These are phyloP conservation scores for Lepidium sativum DNA, from an alignment of 345 rosid genomes.

Conservation along the genomic window DNA sequence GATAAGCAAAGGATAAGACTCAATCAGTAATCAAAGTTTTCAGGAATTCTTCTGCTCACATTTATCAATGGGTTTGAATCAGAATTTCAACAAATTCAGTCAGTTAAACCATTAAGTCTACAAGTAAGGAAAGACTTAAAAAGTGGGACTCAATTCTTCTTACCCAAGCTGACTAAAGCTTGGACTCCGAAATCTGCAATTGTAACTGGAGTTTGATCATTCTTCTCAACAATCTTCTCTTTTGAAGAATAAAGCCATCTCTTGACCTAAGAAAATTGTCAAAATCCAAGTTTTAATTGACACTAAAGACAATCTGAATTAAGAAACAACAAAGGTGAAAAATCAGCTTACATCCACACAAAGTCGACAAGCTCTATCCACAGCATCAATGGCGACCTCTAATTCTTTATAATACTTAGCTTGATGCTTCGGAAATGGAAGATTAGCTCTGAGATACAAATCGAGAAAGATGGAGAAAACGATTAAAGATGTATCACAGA, in stretches of 20 bases:
- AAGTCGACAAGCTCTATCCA: conserved; percentile 75
- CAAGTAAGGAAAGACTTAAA: background rate
- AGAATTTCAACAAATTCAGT: background rate
- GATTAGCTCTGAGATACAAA: conserved; percentile 36
- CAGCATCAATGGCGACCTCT: conserved; percentile 57
- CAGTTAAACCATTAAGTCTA: background rate
- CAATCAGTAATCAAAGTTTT: no score
- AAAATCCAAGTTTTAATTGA: background rate
- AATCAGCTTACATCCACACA: conserved; percentile 49
- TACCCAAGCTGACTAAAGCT: conserved; percentile 80
- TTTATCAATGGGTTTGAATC: no score
- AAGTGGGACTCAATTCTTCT: background rate
- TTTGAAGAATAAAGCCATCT: conserved; percentile 32
- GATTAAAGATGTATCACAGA: background rate
- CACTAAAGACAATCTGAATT: background rate
- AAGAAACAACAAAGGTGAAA: background rate
- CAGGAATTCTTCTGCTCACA: no score
- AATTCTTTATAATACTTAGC: conserved; percentile 69
- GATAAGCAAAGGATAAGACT: no score
- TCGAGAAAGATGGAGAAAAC: background rate
- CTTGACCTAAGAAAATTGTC: conserved; percentile 7
- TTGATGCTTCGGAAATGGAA: conserved; percentile 52
- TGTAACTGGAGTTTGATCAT: conserved; percentile 73
- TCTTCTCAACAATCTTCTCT: conserved; percentile 61
- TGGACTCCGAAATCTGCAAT: conserved; percentile 93